Evolutionary conservation across 441 rosid species (phyloP).

Genomic region (Gossypium lobatum): DNA sequence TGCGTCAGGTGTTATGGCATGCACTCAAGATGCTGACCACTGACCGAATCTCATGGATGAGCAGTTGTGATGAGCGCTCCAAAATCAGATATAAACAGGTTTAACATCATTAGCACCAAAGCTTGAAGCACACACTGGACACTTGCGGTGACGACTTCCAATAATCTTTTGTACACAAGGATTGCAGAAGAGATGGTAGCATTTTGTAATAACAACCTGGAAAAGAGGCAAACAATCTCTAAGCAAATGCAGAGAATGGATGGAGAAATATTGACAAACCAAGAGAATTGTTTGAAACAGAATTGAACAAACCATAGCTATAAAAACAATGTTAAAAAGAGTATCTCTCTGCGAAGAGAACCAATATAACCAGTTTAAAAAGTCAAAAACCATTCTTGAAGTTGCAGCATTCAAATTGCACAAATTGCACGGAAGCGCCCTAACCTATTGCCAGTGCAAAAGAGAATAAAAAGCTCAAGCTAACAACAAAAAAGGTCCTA

Average conservation of each 20-base stretch:
- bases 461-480: neutral
- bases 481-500: neutral
- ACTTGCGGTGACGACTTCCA: slow-evolving; percentile 82
- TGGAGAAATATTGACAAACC: neutral
- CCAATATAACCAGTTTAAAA: too few species aligned
- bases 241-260: neutral
- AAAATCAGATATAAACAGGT: slow-evolving; percentile 68
- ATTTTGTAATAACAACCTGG: slow-evolving; percentile 94
- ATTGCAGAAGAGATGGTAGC: slow-evolving; percentile 92
- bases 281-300: slow-evolving; percentile 2
- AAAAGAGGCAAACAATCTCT: slow-evolving; percentile 9
- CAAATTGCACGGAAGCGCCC: too few species aligned
- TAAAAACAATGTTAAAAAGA: too few species aligned
- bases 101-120: slow-evolving; percentile 85
- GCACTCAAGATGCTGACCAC: neutral
- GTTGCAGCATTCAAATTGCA: too few species aligned
- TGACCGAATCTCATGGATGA: neutral
- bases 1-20: slow-evolving; percentile 1
- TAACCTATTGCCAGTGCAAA: too few species aligned
- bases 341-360: too few species aligned
- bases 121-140: slow-evolving; percentile 78
- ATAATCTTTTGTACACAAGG: slow-evolving; percentile 70
- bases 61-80: neutral
- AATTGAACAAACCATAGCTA: neutral
- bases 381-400: too few species aligned